These are phyloP conservation scores for Erysimum cheiranthoides DNA, from an alignment of 345 rosid genomes.

Conservation along the genomic window DNA sequence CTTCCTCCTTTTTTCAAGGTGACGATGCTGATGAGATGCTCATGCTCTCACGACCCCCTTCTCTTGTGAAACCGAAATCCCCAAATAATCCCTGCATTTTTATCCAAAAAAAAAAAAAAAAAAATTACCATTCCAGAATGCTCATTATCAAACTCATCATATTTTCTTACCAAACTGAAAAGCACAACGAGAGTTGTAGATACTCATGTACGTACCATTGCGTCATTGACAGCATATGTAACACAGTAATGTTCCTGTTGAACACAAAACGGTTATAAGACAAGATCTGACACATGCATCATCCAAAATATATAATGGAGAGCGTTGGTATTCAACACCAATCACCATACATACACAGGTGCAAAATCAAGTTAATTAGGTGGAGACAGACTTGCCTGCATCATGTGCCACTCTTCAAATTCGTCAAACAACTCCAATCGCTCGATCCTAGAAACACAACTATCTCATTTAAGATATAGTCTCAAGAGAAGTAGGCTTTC, in stretches of 20 bases:
- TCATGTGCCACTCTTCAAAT: conserved; percentile 99
- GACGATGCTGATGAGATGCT: conserved; percentile 23
- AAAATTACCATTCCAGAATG: neutral
- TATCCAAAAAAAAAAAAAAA: neutral
- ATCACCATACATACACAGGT: conserved; percentile 16
- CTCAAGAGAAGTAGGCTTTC: conserved; percentile 35
- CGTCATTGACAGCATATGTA: conserved; percentile 81
- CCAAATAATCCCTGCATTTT: conserved; percentile 66
- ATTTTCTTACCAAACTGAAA: conserved; percentile 4
- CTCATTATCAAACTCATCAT: conserved; percentile 16
- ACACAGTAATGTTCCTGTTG: conserved; percentile 68
- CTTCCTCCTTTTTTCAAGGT: conserved; percentile 40
- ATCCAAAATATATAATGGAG: neutral
- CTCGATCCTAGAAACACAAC: conserved; percentile 71
- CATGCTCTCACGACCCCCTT: conserved; percentile 31
- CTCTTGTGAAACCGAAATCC: conserved; percentile 62
- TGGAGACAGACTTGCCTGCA: conserved; percentile 78
- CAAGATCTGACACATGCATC: neutral
- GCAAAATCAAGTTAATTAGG: conserved; percentile 10
- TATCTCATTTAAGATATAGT: conserved; percentile 37
- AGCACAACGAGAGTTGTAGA: neutral
- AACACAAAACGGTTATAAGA: conserved; percentile 4
- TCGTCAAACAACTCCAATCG: conserved; percentile 91
- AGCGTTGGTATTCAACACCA: conserved; percentile 4
- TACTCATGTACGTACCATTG: conserved; percentile 63